Conservation (phyloP, 2,329 filamentous ascomycete genomes). For the Colletotrichum tabaci region DNA sequence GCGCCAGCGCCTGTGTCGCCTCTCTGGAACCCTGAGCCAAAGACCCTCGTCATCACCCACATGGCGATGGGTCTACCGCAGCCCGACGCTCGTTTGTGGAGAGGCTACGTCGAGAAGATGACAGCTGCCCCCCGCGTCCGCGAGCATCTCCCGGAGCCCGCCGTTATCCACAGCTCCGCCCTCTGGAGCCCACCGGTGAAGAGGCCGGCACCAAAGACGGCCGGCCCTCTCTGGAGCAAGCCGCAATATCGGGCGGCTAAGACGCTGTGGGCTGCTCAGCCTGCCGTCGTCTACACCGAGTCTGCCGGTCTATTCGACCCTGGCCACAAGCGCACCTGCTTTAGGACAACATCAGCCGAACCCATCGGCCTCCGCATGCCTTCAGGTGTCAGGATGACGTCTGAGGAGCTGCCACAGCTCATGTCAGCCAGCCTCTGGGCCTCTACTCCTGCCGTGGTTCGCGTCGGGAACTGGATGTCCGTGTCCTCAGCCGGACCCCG, state of each 20-base stretch:
- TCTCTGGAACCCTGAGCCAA: constrained; percentile 39
- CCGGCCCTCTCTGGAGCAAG: constrained; percentile 38
- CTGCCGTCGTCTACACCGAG: constrained; percentile 19
- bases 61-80: constrained; percentile 52
- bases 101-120: constrained; percentile 49
- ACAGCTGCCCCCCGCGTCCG: constrained; percentile 49
- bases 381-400: constrained; percentile 45
- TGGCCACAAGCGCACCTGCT: constrained; percentile 41
- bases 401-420: constrained; percentile 49
- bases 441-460: constrained; percentile 10
- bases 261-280: constrained; percentile 42
- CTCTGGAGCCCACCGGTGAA: constrained; percentile 50
- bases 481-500: constrained; percentile 1
- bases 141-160: constrained; percentile 48
- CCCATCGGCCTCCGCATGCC: constrained; percentile 40
- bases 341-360: constrained; percentile 42
- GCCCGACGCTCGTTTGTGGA: constrained; percentile 56
- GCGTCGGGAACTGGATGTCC: constrained; percentile 45
- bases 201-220: neutral
- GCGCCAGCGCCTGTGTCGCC: constrained; percentile 30
- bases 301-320: constrained; percentile 45
- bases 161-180: constrained; percentile 53
- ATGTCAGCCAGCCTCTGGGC: constrained; percentile 55
- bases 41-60: constrained; percentile 14
- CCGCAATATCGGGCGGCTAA: neutral